These are phyloP conservation scores for Monosporascus sp. DNA, from an alignment of 2,329 filamentous ascomycete genomes.

Conservation along the genomic window DNA sequence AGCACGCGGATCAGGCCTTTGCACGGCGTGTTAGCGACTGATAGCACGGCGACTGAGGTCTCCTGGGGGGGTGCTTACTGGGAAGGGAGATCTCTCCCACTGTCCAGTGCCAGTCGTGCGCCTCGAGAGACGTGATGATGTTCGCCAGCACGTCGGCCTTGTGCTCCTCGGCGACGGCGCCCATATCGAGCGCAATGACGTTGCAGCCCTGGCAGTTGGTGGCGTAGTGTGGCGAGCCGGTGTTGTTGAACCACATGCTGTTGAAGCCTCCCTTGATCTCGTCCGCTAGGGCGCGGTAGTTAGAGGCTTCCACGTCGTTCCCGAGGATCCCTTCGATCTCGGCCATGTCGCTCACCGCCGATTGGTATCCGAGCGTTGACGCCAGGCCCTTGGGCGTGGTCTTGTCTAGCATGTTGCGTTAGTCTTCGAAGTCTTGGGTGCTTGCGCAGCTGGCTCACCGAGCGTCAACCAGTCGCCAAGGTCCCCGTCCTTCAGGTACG, in stretches of 20 bases:
- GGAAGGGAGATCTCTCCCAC: conserved; percentile 9
- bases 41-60: not conserved
- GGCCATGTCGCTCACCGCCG: conserved; percentile 4
- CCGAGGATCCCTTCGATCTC: conserved; percentile 6
- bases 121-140: conserved; percentile 1
- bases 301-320: not conserved
- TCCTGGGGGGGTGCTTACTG: not conserved
- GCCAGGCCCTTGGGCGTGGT: conserved; percentile 4
- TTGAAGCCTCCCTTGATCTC: conserved; percentile 1
- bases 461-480: conserved; percentile 8
- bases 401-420: not conserved
- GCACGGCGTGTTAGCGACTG: not conserved
- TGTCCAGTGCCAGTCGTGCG: not conserved
- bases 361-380: conserved; percentile 6
- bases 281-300: conserved; percentile 1
- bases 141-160: not conserved
- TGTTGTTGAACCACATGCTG: conserved; percentile 4
- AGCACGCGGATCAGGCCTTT: conserved; percentile 2
- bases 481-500: conserved; percentile 7
- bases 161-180: not conserved
- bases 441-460: not conserved
- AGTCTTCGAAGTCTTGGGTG: not conserved
- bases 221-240: conserved; percentile 1
- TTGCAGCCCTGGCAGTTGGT: conserved; percentile 5
- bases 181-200: conserved; percentile 4